These are phyloP conservation scores for Carex kokanica DNA, from an alignment of 176 grass and related monocot species.

Conservation along the genomic window DNA sequence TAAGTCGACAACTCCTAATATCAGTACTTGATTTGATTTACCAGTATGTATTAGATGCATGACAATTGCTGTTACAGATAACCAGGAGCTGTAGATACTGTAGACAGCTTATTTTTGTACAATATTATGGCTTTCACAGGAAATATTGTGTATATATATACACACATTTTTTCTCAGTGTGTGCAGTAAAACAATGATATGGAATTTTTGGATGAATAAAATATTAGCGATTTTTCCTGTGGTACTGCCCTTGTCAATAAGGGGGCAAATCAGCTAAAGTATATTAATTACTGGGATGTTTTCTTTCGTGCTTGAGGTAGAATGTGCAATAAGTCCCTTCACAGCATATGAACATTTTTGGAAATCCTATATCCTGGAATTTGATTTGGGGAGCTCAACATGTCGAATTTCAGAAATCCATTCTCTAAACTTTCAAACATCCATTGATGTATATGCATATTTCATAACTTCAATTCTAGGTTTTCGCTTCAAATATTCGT, in stretches of 20 bases:
- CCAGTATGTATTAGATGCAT: too few species aligned
- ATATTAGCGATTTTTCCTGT: background rate
- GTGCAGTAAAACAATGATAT: background rate
- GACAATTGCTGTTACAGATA: background rate
- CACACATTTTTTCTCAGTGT: background rate
- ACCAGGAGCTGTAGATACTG: constrained; percentile 38
- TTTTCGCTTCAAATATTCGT: too few species aligned
- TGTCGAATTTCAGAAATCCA: background rate
- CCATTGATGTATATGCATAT: too few species aligned
- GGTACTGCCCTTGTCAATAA: background rate
- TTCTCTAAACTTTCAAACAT: too few species aligned
- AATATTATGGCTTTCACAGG: background rate
- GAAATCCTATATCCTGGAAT: background rate
- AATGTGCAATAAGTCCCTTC: background rate
- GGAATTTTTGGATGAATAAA: background rate
- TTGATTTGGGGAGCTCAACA: background rate
- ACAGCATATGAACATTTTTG: background rate
- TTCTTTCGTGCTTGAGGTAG: background rate
- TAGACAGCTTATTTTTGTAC: constrained; percentile 3
- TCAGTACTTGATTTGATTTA: too few species aligned
- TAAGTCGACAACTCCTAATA: too few species aligned
- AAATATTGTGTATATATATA: background rate
- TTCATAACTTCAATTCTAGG: too few species aligned
- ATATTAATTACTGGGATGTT: background rate
- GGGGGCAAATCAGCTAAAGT: background rate